These are phyloP conservation scores for Coemansia reversa DNA, from an alignment of 192 early-diverging fungal genomes.

Conservation along the genomic window DNA sequence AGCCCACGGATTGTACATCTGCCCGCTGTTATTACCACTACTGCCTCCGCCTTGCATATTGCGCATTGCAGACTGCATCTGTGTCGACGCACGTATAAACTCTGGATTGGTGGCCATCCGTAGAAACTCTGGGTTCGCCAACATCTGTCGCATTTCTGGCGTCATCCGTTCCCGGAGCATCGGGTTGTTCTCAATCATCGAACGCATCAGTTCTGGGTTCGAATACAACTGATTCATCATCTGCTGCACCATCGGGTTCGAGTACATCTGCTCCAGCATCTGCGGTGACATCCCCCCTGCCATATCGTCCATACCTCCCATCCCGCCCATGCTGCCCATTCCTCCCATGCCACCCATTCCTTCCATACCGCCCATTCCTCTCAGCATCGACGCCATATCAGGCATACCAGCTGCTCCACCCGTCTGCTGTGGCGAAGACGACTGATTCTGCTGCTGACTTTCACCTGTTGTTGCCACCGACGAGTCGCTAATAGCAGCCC, in stretches of 20 bases:
- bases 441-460: not conserved
- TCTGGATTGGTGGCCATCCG: slow-evolving; percentile 88
- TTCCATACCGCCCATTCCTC: slow-evolving; percentile 58
- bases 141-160: slow-evolving; percentile 83
- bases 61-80: slow-evolving; percentile 59
- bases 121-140: slow-evolving; percentile 73
- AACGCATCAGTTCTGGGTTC: slow-evolving; percentile 85
- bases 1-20: slow-evolving; percentile 48
- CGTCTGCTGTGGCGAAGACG: not conserved
- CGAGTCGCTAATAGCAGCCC: slow-evolving; percentile 26
- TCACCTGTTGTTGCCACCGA: not conserved
- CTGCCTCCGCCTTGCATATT: slow-evolving; percentile 33
- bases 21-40: slow-evolving; percentile 23
- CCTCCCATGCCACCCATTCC: slow-evolving; percentile 66
- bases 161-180: slow-evolving; percentile 71
- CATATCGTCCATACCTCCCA: slow-evolving; percentile 63
- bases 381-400: slow-evolving; percentile 48
- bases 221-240: slow-evolving; percentile 77
- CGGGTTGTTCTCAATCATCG: slow-evolving; percentile 82
- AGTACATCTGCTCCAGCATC: slow-evolving; percentile 69
- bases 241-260: slow-evolving; percentile 81
- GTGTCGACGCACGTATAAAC: slow-evolving; percentile 67
- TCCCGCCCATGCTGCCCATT: slow-evolving; percentile 61
- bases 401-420: slow-evolving; percentile 39
- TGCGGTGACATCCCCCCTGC: slow-evolving; percentile 63